Conservation (phyloP, 371 early-diverging fungal genomes). For the Syncephalastrum monosporum region DNA sequence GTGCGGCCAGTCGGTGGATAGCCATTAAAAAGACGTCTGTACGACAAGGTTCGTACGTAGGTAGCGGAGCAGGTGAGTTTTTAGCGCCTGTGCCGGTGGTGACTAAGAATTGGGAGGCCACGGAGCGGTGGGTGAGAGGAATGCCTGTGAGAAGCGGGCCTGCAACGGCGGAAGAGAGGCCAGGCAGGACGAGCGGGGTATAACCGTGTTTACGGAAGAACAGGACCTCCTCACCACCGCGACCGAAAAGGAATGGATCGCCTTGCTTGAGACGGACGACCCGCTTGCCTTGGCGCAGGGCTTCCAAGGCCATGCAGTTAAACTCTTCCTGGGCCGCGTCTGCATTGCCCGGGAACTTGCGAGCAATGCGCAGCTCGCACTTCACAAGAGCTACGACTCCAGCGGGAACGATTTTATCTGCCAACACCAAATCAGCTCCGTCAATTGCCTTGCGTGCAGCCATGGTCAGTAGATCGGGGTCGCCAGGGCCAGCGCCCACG, state of each 20-base stretch:
- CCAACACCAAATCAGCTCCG: constrained; percentile 77
- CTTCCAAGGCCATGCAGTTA: constrained; percentile 64
- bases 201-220: constrained; percentile 70
- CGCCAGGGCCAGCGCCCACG: constrained; percentile 91
- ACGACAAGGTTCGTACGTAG: constrained; percentile 61
- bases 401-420: constrained; percentile 82
- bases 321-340: constrained; percentile 82
- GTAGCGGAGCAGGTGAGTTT: constrained; percentile 54
- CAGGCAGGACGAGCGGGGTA: constrained; percentile 76
- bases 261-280: constrained; percentile 90
- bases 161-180: constrained; percentile 77
- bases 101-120: constrained; percentile 84
- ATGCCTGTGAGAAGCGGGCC: constrained; percentile 78
- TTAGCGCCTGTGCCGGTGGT: constrained; percentile 73
- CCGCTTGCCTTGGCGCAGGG: constrained; percentile 59
- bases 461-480: constrained; percentile 79
- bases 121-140: constrained; percentile 87
- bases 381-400: constrained; percentile 59
- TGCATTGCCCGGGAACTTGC: constrained; percentile 64
- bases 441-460: constrained; percentile 68
- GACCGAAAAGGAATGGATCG: constrained; percentile 91
- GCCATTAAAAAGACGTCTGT: constrained; percentile 92
- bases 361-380: constrained; percentile 48
- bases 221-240: constrained; percentile 88
- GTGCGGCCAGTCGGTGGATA: constrained; percentile 64